Base-by-base conservation (phyloP, 2,329 filamentous ascomycete genomes). In the Sarocladium strictum region DNA sequence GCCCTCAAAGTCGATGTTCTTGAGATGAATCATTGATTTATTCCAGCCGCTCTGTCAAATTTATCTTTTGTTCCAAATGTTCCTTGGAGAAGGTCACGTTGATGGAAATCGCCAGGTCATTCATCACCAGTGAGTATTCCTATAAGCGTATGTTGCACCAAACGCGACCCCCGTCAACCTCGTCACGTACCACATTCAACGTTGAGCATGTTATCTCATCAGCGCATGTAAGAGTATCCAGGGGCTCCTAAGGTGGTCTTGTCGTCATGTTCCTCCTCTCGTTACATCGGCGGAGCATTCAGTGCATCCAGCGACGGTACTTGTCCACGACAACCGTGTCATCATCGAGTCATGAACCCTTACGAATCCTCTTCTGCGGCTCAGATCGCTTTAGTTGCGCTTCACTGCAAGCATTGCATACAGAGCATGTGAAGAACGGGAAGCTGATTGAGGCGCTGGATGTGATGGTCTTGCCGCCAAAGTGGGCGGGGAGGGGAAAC, bases 291-390 rank as follows among this genome's bases (percentile, higher is more conserved):
- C 50, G 49, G 6, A 52, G 6, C 21, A 33, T n/a, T 15, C 27
- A n/a, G n/a, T n/a, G n/a, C n/a, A n/a, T 38, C 33, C 19, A 38
- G 23, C 50, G 23, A 53, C 50, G 50, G 10, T 27, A 21, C 21
- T 19, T 40, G 3, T 38, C 50, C 4, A 21, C 27, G 29, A 45
- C 19, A 45, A 56, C 26, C 29, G 40, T 21, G 59, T 33, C 35
- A 38, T 5, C 15, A 45, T n/a, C 37, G 17, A 57, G 15, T 73
- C 77, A 29, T 0, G 77, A 83, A 3, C 88, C 90, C 2, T 76
- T 99, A 29, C 80, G 85, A 32, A 90, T 99, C 54, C 79, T 99
- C 3, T 99, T 97, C 72, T 97, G 92, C 71, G 94, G 94, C 58
- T 94, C 93, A 2, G 94, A 99, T 69, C 78, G 85, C 2, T 96